A percentile compares a stretch with the other conserved stretches of the same genome.
phyloP scores from a whole-genome alignment of 202 grass and related monocot species.

The Hordeum pubiflorum region DNA sequence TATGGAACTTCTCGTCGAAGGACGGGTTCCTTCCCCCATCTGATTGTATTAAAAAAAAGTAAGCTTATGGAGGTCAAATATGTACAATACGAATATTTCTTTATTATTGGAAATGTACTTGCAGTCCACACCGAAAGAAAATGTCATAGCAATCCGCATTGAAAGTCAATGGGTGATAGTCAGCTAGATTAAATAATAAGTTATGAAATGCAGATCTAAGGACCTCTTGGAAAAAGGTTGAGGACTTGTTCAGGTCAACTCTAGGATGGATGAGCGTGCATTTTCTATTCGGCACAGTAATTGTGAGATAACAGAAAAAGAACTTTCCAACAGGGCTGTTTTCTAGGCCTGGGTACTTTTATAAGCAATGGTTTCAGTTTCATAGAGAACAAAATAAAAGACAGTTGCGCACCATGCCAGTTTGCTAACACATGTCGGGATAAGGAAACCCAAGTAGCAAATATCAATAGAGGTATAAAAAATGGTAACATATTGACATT shows the following conservation, averaged over 20 bases:
- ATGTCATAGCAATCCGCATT: not conserved
- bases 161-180: not conserved
- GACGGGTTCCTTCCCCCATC: conserved; percentile 71
- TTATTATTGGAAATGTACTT: not conserved
- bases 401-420: not conserved
- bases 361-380: not conserved
- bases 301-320: not conserved
- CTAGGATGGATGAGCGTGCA: not conserved
- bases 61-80: not conserved
- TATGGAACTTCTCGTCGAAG: conserved; percentile 76
- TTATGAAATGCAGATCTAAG: not conserved
- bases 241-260: not conserved
- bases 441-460: not conserved
- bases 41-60: conserved; percentile 2
- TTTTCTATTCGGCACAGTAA: not conserved
- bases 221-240: not conserved
- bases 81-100: not conserved
- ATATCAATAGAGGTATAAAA: not conserved
- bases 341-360: not conserved
- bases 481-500: not conserved
- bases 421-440: not conserved
- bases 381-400: not conserved
- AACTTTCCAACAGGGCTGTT: not conserved
- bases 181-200: not conserved
- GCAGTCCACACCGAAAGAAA: not conserved